Conservation (phyloP, 208 protist species). For the Naegleria lovaniensis region DNA sequence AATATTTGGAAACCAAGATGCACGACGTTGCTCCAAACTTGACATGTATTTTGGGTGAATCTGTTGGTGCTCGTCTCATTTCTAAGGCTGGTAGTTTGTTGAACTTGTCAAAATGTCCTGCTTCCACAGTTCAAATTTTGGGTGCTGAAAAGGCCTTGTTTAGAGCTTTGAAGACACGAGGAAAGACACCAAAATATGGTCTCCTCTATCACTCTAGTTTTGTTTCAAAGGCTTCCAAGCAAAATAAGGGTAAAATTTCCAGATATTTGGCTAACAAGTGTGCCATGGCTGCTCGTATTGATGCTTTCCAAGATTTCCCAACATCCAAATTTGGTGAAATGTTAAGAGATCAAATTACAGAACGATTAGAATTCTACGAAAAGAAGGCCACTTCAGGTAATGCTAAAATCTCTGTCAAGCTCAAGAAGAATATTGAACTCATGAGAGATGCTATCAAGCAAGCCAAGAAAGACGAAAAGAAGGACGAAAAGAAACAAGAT, state of each 20-base stretch:
- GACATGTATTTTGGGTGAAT: constrained; percentile 92
- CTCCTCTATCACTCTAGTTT: constrained; percentile 97
- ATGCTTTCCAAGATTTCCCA: constrained; percentile 75
- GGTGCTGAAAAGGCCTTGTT: constrained; percentile 99
- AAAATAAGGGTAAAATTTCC: constrained; percentile 97
- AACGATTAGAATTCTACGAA: constrained; percentile 94
- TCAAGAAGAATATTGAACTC: constrained; percentile 88
- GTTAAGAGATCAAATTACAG: constrained; percentile 94
- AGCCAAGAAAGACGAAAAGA: constrained; percentile 51
- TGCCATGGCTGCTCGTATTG: constrained; percentile 92
- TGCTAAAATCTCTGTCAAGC: constrained; percentile 81
- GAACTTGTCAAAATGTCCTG: constrained; percentile 97
- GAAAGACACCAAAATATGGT: constrained; percentile 99
- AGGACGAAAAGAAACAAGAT: constrained; percentile 19
- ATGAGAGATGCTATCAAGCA: constrained; percentile 67
- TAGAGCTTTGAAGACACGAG: constrained; percentile 92
- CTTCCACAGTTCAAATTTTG: constrained; percentile 99
- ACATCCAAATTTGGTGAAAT: constrained; percentile 82
- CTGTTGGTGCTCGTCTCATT: constrained; percentile 93
- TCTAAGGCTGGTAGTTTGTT: constrained; percentile 94
- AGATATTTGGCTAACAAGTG: constrained; percentile 98
- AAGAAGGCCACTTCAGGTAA: constrained; percentile 60
- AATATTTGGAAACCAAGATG: constrained; percentile 95
- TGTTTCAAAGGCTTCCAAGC: constrained; percentile 88
- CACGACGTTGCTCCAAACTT: constrained; percentile 93